A percentile compares a stretch with the other conserved stretches of the same genome.
These are phyloP conservation scores for Spongospora subterranea DNA, from an alignment of 208 protist species.

Conservation along the genomic window DNA sequence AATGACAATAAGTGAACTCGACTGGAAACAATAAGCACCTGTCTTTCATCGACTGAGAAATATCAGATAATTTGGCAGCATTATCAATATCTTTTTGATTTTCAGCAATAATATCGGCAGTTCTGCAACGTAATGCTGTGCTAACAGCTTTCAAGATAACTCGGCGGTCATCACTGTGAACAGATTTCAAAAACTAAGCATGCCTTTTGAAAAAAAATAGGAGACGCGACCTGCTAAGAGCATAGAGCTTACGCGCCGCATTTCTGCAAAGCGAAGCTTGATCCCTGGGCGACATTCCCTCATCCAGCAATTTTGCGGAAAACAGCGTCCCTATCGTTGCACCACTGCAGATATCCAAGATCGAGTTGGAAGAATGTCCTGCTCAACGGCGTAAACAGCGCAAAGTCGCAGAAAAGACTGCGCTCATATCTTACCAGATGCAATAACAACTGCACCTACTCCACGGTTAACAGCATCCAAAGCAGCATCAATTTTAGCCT, in stretches of 20 bases:
- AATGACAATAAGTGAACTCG: too few species aligned
- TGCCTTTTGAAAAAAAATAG: neutral
- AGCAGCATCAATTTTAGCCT: conserved; percentile 68
- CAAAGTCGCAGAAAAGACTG: neutral
- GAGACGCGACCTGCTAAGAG: neutral
- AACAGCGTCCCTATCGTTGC: conserved; percentile 68
- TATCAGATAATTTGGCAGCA: neutral
- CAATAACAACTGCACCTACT: conserved; percentile 66
- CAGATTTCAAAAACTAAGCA: conserved; percentile 51
- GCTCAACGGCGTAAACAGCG: neutral
- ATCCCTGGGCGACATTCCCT: neutral
- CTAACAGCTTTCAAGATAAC: conserved; percentile 76
- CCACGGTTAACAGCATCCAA: conserved; percentile 50
- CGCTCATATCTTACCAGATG: conserved; percentile 57
- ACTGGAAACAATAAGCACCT: too few species aligned
- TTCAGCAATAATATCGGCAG: conserved; percentile 70
- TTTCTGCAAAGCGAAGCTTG: neutral
- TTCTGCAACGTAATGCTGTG: conserved; percentile 71
- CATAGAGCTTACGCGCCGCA: neutral
- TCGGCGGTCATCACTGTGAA: conserved; percentile 40
- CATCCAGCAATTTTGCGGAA: neutral
- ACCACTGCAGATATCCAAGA: conserved; percentile 60
- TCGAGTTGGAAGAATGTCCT: neutral
- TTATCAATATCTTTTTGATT: conserved; percentile 18
- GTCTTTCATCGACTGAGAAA: conserved; percentile 53